A percentile compares a stretch with the other conserved stretches of the same genome.
phyloP scores from a whole-genome alignment of 2,329 filamentous ascomycete genomes.

The Graphiopsis chlorocephala region DNA sequence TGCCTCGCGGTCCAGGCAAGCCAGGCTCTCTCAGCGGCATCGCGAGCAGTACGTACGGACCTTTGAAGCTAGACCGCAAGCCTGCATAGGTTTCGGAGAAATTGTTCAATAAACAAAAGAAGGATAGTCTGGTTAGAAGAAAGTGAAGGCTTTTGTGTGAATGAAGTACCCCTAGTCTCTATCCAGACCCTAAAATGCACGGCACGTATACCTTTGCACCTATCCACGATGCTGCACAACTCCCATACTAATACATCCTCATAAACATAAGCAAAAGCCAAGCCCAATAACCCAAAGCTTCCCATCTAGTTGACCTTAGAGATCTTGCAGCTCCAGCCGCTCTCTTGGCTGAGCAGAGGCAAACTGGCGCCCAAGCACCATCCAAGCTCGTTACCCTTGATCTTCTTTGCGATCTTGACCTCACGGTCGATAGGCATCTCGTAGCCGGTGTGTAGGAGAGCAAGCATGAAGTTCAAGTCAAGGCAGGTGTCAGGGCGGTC shows the following conservation, averaged over 20 bases:
- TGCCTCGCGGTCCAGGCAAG: too few relatives aligned
- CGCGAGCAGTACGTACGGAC: too few relatives aligned
- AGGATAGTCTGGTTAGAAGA: not conserved
- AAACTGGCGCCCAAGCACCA: constrained; percentile 92
- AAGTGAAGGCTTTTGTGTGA: not conserved
- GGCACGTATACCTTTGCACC: not conserved
- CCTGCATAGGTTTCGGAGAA: not conserved
- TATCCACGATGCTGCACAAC: not conserved
- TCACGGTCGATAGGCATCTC: constrained; percentile 97
- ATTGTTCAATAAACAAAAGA: not conserved
- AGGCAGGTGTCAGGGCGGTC: constrained; percentile 88
- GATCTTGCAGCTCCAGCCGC: constrained; percentile 27
- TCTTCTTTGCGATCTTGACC: constrained; percentile 98
- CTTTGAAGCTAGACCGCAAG: too few relatives aligned
- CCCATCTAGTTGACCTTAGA: constrained; percentile 14
- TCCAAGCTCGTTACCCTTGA: constrained; percentile 91
- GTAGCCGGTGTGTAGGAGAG: constrained; percentile 88
- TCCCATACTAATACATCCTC: not conserved
- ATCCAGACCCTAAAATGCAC: not conserved
- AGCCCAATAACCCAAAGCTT: not conserved
- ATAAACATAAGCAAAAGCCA: not conserved
- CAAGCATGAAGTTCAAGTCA: constrained; percentile 95
- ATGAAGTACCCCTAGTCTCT: not conserved
- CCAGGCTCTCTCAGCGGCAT: not conserved
- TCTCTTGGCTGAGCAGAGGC: constrained; percentile 31